phyloP scores from a whole-genome alignment of 208 protist species.

The Crithidia acanthocephali region DNA sequence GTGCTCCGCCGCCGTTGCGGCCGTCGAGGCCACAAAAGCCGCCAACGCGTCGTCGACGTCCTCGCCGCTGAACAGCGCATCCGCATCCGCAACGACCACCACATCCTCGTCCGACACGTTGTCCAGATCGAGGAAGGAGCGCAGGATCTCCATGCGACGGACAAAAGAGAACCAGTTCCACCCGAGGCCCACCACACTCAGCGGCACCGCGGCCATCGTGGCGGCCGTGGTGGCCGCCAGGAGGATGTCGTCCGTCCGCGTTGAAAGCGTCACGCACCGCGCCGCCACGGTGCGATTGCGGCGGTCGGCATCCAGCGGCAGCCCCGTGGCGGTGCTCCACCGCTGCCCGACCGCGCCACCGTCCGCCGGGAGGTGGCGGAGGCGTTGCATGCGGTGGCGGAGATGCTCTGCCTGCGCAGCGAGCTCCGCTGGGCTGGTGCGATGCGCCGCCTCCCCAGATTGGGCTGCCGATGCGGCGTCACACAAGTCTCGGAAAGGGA shows the following conservation, averaged over 20 bases:
- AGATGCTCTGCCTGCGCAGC: neutral
- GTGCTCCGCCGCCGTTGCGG: constrained; percentile 4
- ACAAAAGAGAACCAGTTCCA: constrained; percentile 17
- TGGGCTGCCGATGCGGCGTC: neutral
- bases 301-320: neutral
- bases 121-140: constrained; percentile 1
- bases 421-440: neutral
- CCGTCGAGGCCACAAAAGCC: constrained; percentile 14
- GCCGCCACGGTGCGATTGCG: neutral
- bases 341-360: constrained; percentile 5
- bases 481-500: constrained; percentile 21
- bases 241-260: neutral
- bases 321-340: constrained; percentile 12
- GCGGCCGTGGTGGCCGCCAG: constrained; percentile 9
- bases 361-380: neutral
- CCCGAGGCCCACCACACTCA: constrained; percentile 7
- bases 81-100: neutral
- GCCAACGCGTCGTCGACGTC: constrained; percentile 6
- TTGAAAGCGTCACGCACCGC: constrained; percentile 10
- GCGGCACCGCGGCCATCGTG: constrained; percentile 17
- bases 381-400: neutral
- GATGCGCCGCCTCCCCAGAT: neutral
- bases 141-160: constrained; percentile 3
- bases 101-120: neutral
- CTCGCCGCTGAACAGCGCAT: constrained; percentile 13